These are phyloP conservation scores for Oidiodendron maius DNA, from an alignment of 495 filamentous ascomycete genomes.

Conservation along the genomic window DNA sequence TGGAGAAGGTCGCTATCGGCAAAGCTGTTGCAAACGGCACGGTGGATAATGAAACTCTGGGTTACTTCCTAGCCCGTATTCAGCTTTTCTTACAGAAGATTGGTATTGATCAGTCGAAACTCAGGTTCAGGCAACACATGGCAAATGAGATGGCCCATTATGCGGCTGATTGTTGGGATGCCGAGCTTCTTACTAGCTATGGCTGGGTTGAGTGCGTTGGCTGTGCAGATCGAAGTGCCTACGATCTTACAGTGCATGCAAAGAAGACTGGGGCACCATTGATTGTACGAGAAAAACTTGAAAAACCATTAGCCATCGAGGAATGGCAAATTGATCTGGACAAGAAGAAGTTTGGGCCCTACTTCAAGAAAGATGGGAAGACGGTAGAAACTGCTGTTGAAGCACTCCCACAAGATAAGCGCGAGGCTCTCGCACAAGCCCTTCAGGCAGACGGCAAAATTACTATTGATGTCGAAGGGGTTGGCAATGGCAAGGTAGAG, in stretches of 20 bases:
- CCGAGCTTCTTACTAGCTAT: constrained; percentile 57
- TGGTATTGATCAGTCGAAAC: constrained; percentile 54
- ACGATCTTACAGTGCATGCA: constrained; percentile 59
- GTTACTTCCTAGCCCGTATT: constrained; percentile 63
- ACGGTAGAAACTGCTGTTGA: constrained; percentile 52
- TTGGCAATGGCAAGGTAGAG: constrained; percentile 51
- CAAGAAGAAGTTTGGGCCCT: constrained; percentile 60
- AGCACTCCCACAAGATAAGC: constrained; percentile 47
- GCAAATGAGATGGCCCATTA: constrained; percentile 72
- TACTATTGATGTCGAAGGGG: constrained; percentile 44
- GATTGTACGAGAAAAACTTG: constrained; percentile 50
- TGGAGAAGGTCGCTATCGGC: constrained; percentile 49
- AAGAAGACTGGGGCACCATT: constrained; percentile 56
- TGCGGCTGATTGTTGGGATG: constrained; percentile 66
- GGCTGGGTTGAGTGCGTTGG: constrained; percentile 70
- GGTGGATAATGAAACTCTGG: constrained; percentile 66
- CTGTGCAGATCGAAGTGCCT: constrained; percentile 63
- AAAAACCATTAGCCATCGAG: constrained; percentile 48
- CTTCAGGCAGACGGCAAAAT: constrained; percentile 48
- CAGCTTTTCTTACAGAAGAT: constrained; percentile 57
- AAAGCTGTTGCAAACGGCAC: constrained; percentile 51
- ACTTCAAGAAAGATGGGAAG: constrained; percentile 58
- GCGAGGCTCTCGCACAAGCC: constrained; percentile 45
- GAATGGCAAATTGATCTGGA: constrained; percentile 58
- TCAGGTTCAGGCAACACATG: constrained; percentile 67